Conservation (phyloP, 257 asterid species). For the Coffea canephora region DNA sequence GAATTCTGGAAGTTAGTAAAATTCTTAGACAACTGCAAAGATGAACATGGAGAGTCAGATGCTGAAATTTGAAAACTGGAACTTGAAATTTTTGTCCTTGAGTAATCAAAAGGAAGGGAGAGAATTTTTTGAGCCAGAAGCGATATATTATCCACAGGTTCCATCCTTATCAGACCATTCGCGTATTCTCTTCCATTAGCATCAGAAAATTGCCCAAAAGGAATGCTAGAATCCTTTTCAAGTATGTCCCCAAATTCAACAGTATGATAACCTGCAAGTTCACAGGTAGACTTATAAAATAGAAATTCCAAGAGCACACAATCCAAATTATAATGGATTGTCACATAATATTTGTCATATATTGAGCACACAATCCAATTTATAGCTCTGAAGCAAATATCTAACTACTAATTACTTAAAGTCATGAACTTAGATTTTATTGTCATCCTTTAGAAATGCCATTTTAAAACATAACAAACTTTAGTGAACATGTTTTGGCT, state of each 20-base stretch:
- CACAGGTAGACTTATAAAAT: not conserved
- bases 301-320: not conserved
- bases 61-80: constrained; percentile 35
- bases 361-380: too few species aligned
- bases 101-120: constrained; percentile 41
- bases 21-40: constrained; percentile 28
- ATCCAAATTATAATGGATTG: too few species aligned
- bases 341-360: too few species aligned
- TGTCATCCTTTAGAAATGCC: too few species aligned
- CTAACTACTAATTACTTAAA: too few species aligned
- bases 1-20: constrained; percentile 30
- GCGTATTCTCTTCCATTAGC: constrained; percentile 32
- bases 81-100: constrained; percentile 19
- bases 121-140: constrained; percentile 36
- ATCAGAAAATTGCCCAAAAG: constrained; percentile 39
- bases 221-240: constrained; percentile 33
- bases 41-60: constrained; percentile 28
- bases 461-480: too few species aligned
- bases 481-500: too few species aligned
- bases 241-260: constrained; percentile 31
- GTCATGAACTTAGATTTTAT: too few species aligned
- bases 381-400: too few species aligned
- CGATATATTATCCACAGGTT: constrained; percentile 36
- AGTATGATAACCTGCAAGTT: constrained; percentile 36
- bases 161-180: constrained; percentile 26